A percentile compares a stretch with the other conserved stretches of the same genome.
Conservation (phyloP, 108 stramenopile genomes). For the Skeletonema potamos region DNA sequence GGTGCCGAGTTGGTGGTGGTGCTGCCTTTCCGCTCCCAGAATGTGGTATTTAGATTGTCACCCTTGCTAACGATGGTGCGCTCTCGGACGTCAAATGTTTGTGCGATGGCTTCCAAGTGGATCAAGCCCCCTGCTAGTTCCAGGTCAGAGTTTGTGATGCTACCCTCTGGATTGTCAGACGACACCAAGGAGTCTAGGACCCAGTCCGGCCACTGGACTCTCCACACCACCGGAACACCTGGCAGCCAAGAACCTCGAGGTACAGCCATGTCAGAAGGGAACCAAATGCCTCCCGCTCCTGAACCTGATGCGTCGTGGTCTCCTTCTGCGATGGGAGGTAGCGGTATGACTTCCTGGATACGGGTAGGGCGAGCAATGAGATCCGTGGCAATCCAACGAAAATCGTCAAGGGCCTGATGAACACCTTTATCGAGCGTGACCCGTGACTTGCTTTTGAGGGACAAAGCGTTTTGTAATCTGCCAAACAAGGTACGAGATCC, state of each 20-base stretch:
- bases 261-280: constrained; percentile 7
- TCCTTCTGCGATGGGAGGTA: constrained; percentile 27
- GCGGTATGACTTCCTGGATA: constrained; percentile 44
- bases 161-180: constrained; percentile 22
- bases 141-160: constrained; percentile 42
- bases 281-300: constrained; percentile 46
- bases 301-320: constrained; percentile 43
- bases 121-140: constrained; percentile 43
- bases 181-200: constrained; percentile 8
- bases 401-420: constrained; percentile 33
- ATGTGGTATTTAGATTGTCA: constrained; percentile 46
- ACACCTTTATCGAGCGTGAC: background rate
- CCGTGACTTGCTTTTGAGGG: background rate
- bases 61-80: constrained; percentile 18
- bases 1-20: constrained; percentile 25
- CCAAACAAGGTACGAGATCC: constrained; percentile 40
- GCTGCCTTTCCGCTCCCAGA: constrained; percentile 44
- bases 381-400: constrained; percentile 20
- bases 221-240: constrained; percentile 42
- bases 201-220: constrained; percentile 11
- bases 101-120: constrained; percentile 45
- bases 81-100: constrained; percentile 28
- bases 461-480: constrained; percentile 40
- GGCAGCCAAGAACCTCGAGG: background rate
- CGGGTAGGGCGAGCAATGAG: constrained; percentile 26